Percentiles rank a stretch among this genome's conserved stretches.
phyloP scores from a whole-genome alignment of 768 basidiomycete species.

The Trametes punicea region DNA sequence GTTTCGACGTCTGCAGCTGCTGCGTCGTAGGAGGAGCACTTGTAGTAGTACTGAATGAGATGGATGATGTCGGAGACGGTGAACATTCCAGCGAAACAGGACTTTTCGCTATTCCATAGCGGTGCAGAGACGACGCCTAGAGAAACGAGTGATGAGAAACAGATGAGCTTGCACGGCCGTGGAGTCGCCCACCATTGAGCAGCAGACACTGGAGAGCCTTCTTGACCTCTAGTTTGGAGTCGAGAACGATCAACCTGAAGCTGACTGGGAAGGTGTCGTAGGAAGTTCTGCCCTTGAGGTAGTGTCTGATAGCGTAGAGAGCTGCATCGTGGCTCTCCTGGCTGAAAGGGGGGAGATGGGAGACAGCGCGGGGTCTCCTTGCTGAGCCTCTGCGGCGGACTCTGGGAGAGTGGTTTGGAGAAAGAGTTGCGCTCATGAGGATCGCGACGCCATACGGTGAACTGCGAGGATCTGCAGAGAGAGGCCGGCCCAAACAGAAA shows the following conservation, averaged over 20 bases:
- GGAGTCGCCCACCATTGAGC: constrained; percentile 55
- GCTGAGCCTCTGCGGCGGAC: constrained; percentile 56
- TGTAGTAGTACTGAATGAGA: constrained; percentile 97
- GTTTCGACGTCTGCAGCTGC: constrained; percentile 90
- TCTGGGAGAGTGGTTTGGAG: constrained; percentile 49
- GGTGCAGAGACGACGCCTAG: constrained; percentile 97
- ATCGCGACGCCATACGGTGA: constrained; percentile 21
- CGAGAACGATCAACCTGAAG: constrained; percentile 94
- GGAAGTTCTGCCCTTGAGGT: constrained; percentile 80
- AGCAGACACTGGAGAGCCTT: constrained; percentile 88
- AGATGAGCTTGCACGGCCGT: not conserved
- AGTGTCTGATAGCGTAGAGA: constrained; percentile 65
- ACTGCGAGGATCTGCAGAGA: not conserved
- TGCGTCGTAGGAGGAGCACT: constrained; percentile 74
- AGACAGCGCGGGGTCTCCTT: constrained; percentile 50
- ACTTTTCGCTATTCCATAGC: constrained; percentile 94
- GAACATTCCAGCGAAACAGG: constrained; percentile 95
- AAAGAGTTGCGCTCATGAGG: constrained; percentile 46
- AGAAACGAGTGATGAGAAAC: constrained; percentile 13
- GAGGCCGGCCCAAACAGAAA: not conserved
- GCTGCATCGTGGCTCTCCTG: constrained; percentile 69
- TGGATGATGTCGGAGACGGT: constrained; percentile 99
- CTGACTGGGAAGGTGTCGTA: constrained; percentile 98
- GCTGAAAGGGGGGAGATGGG: constrained; percentile 53
- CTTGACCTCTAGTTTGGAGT: constrained; percentile 94